Evolutionary conservation across 148 eudicot genomes (phyloP), one percentile per base, ranked within the genome.

Genomic region (Persicaria tinctoria): DNA sequence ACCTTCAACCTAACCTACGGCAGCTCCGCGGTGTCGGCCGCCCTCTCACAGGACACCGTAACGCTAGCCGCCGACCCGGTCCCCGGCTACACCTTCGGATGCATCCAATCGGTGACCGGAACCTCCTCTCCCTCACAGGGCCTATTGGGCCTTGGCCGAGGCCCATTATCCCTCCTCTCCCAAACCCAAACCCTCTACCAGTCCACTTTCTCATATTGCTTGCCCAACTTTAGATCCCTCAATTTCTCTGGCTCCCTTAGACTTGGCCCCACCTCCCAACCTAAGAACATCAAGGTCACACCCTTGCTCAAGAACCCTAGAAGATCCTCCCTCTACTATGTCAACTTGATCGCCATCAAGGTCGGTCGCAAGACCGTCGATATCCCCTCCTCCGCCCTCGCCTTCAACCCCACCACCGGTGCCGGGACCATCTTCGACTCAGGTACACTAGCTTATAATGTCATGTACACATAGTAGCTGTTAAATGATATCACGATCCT

Each of bases 381-480:
- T 63, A 89, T 91, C 57, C 95, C 98, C 0, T 78, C 89, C 5
- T 27, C 74, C 17, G 98, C 95, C 0, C 79, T 93, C 51, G 97
- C 90, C 9, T 93, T 89, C 76, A 78, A 93, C 75, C 83, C 97
- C 11, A 76, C 79, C 72, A 89, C 88, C n/a, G 98, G 98, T 0
- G 90, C 91, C 2, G 98, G 98, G 0, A 93, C 98, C 6, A 78
- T 93, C 68, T 49, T 93, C 77, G 98, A 93, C 76, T 89, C 98
- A 41, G 94, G 97, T 88, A 84, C 46, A 64, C 77, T 23, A 23
- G 0, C 27, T 11, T 51, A 9, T 50, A 14, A 32, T 32, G 41
- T 32, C 41, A 32, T 32, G 41, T 1, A 32, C 41, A 32, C 3
- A 47, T 0, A 1, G 7, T 49, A 69, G 14, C 32, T 38, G n/a